phyloP scores from a whole-genome alignment of 345 rosid genomes.

The Eucalyptus pauciflora region DNA sequence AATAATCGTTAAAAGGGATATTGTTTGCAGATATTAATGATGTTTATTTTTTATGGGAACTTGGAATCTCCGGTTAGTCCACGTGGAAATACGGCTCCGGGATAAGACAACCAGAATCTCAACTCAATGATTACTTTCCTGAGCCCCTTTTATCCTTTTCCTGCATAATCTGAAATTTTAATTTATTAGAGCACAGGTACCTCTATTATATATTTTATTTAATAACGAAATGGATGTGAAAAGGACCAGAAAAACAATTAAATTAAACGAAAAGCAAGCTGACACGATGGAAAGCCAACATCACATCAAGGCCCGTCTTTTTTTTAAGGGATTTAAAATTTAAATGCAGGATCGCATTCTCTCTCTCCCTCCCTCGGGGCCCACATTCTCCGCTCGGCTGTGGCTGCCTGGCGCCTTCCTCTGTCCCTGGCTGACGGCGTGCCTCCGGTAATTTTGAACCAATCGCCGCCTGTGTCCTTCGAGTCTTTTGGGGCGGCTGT shows the following conservation, averaged over 20 bases:
- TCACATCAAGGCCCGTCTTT: neutral
- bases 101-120: neutral
- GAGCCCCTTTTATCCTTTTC: neutral
- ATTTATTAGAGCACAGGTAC: neutral
- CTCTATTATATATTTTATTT: neutral
- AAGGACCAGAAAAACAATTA: neutral
- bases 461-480: neutral
- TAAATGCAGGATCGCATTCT: neutral
- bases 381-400: neutral
- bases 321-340: neutral
- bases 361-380: neutral
- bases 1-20: neutral
- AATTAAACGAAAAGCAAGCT: neutral
- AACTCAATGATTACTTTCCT: neutral
- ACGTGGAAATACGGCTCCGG: neutral
- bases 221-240: neutral
- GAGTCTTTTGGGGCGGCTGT: neutral
- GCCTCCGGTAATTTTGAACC: neutral
- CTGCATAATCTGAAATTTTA: neutral
- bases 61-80: neutral
- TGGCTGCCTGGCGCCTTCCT: neutral
- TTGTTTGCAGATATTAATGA: neutral
- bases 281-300: neutral
- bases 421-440: neutral
- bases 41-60: neutral